Percentiles rank a stretch among this genome's conserved stretches.
phyloP scores from a whole-genome alignment of 441 rosid genomes.

The Bocquillonia castaneifolia region DNA sequence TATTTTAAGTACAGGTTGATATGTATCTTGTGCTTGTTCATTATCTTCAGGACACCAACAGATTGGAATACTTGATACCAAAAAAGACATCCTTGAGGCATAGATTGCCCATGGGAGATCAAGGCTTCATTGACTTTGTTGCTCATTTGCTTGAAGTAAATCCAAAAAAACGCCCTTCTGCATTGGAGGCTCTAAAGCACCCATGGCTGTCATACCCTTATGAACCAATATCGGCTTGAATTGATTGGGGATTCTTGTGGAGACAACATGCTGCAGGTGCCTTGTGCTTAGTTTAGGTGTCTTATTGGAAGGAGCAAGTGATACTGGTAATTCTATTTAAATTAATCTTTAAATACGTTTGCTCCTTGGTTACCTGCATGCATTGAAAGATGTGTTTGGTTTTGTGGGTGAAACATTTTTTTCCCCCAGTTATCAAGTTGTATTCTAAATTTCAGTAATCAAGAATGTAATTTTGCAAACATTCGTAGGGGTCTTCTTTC shows the following conservation, averaged over 20 bases:
- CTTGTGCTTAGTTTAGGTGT: neutral
- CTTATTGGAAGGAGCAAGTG: conserved; percentile 18
- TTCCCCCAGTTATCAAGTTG: conserved; percentile 23
- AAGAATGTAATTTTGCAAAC: conserved; percentile 37
- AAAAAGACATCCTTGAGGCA: conserved; percentile 84
- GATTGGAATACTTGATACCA: conserved; percentile 78
- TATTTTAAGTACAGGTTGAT: neutral
- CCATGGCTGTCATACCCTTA: conserved; percentile 88
- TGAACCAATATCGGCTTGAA: conserved; percentile 88
- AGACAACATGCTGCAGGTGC: conserved; percentile 11
- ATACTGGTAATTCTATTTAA: conserved; percentile 17
- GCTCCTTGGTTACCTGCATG: conserved; percentile 19
- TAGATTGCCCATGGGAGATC: conserved; percentile 94
- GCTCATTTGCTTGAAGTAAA: conserved; percentile 75
- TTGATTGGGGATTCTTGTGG: conserved; percentile 3
- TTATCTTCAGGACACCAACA: conserved; percentile 61
- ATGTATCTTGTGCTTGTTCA: neutral
- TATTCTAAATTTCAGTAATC: conserved; percentile 27
- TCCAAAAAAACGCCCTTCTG: conserved; percentile 93
- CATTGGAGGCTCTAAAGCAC: conserved; percentile 78
- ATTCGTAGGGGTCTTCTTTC: conserved; percentile 27
- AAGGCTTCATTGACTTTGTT: conserved; percentile 85
- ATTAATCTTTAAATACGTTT: conserved; percentile 1
- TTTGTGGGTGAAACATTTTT: conserved; percentile 26
- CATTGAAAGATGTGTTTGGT: conserved; percentile 35